Percentiles rank a stretch among this genome's conserved stretches.
Evolutionary conservation across 2,329 filamentous ascomycete species (phyloP).

Genomic region (Scedosporium minutisporum): DNA sequence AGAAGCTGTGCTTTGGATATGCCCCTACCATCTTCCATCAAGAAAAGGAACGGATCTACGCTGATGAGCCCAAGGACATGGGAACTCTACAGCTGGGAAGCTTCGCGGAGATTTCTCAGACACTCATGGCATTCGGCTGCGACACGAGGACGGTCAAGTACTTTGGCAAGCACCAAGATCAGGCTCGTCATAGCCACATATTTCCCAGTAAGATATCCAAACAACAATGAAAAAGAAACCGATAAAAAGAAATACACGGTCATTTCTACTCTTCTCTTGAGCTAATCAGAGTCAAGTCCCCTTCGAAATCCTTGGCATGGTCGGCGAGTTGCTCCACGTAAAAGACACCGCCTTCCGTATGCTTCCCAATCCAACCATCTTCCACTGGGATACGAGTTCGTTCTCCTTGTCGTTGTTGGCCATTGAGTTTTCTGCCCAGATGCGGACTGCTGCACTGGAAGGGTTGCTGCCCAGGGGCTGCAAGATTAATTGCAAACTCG

Average conservation of each 20-base stretch:
- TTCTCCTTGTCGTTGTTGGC: conserved; percentile 21
- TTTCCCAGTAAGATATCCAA: conserved; percentile 33
- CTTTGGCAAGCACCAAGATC: conserved; percentile 25
- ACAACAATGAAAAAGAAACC: no score
- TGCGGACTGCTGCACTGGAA: no score
- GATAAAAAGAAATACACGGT: no score
- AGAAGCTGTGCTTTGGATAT: conserved; percentile 45
- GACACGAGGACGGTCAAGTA: conserved; percentile 40
- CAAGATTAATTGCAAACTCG: no score
- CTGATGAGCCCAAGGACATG: conserved; percentile 31
- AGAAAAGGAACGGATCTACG: conserved; percentile 26
- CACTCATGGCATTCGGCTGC: conserved; percentile 43
- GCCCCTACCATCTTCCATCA: conserved; percentile 44
- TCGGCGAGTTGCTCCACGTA: conserved; percentile 40
- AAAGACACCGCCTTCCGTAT: conserved; percentile 39
- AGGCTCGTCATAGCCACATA: conserved; percentile 30
- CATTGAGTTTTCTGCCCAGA: no score
- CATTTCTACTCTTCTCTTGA: not conserved
- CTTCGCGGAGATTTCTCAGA: conserved; percentile 39
- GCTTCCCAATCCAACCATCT: conserved; percentile 47
- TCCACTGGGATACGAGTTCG: conserved; percentile 38
- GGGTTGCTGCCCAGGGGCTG: no score
- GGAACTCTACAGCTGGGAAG: conserved; percentile 38
- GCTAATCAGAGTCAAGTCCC: conserved; percentile 28
- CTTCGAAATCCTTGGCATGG: conserved; percentile 51